Evolutionary conservation across 768 basidiomycete species (phyloP).

Genomic region (Exidia glandulosa): DNA sequence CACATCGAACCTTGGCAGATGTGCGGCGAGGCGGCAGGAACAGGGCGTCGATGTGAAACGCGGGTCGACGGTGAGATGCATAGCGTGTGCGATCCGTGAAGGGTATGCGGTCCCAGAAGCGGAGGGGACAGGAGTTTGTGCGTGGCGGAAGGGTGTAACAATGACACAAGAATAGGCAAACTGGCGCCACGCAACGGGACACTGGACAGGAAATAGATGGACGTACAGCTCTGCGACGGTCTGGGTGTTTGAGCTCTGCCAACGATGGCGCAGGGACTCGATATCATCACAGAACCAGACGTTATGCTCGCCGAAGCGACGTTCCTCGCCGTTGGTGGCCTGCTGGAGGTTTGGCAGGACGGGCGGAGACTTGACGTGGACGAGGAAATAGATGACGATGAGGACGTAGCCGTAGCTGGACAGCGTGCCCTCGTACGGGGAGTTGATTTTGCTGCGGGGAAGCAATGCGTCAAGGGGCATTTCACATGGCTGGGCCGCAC

Average conservation of each 20-base stretch:
- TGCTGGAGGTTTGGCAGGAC: constrained; percentile 94
- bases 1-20: too few species aligned
- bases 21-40: background rate
- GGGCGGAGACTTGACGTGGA: constrained; percentile 95
- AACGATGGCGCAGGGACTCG: constrained; percentile 79
- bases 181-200: too few species aligned
- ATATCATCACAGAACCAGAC: constrained; percentile 98
- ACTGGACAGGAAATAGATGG: background rate
- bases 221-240: constrained; percentile 85
- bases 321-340: constrained; percentile 26
- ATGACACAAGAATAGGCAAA: too few species aligned
- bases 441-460: constrained; percentile 81
- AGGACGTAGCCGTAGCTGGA: constrained; percentile 97
- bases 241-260: constrained; percentile 90
- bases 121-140: too few species aligned
- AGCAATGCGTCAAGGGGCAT: background rate
- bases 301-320: constrained; percentile 57
- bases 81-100: background rate
- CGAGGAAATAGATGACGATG: constrained; percentile 94
- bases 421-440: constrained; percentile 91
- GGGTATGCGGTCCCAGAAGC: background rate
- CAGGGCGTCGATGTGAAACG: too few species aligned
- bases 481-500: constrained; percentile 8
- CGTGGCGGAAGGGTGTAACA: too few species aligned
- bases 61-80: background rate